A percentile compares a stretch with the other conserved stretches of the same genome.
Conservation (phyloP, 768 basidiomycete genomes). For the Auricularia sp. region DNA sequence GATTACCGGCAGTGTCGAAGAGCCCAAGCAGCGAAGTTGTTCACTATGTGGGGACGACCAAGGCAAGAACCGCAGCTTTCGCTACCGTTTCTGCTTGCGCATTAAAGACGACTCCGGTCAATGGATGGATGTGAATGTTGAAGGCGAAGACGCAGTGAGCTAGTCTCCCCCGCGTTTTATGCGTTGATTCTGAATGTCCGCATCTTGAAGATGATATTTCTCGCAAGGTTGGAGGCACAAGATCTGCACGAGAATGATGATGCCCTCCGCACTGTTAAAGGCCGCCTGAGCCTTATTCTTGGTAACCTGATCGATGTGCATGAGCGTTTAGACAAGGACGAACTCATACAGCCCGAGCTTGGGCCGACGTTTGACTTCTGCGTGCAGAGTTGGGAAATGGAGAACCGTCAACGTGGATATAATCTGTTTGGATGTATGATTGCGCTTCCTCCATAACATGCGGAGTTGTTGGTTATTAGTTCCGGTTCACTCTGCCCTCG, state of each 20-base stretch:
- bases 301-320: slow-evolving; percentile 39
- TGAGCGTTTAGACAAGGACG: slow-evolving; percentile 10
- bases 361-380: neutral
- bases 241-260: slow-evolving; percentile 33
- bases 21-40: slow-evolving; percentile 37
- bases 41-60: slow-evolving; percentile 44
- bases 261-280: slow-evolving; percentile 28
- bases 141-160: slow-evolving; percentile 32
- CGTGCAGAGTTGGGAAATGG: neutral
- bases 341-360: neutral
- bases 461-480: slow-evolving; percentile 1
- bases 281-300: slow-evolving; percentile 35
- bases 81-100: slow-evolving; percentile 40
- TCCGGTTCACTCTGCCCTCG: neutral
- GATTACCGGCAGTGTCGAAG: slow-evolving; percentile 23
- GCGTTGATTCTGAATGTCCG: slow-evolving; percentile 2
- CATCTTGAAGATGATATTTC: neutral
- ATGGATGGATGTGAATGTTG: slow-evolving; percentile 38
- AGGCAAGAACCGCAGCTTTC: slow-evolving; percentile 37
- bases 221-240: slow-evolving; percentile 26
- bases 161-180: slow-evolving; percentile 10
- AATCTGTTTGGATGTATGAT: neutral
- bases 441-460: neutral
- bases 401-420: neutral
- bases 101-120: slow-evolving; percentile 41